Evolutionary conservation across 2,329 filamentous ascomycete genomes (phyloP).

Genomic region (Ophiostoma quercus): DNA sequence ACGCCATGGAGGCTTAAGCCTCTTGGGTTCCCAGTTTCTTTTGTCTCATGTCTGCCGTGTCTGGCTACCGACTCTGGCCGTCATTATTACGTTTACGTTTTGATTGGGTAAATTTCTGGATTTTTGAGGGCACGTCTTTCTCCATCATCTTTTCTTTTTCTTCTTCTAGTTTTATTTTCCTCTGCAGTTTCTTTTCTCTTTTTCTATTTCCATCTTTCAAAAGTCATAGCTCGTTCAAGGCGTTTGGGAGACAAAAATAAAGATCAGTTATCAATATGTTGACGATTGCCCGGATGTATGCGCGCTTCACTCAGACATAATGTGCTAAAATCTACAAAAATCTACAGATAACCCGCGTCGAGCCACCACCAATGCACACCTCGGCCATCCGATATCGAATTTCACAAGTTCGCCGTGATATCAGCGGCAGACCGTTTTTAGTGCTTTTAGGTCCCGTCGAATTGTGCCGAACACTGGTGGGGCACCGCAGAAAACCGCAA

Average conservation of each 20-base stretch:
- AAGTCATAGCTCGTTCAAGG: constrained; percentile 16
- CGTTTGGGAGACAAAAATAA: constrained; percentile 22
- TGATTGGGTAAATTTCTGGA: constrained; percentile 7
- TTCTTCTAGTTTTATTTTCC: background rate
- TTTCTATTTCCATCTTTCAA: constrained; percentile 6
- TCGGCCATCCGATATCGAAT: background rate
- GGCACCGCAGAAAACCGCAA: constrained; percentile 6
- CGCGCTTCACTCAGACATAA: background rate
- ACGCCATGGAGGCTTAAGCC: constrained; percentile 48
- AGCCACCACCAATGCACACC: background rate
- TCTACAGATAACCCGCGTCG: background rate
- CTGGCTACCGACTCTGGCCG: constrained; percentile 13
- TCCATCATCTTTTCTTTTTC: constrained; percentile 2
- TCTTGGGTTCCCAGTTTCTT: background rate
- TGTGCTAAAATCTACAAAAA: background rate
- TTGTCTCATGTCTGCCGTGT: constrained; percentile 6
- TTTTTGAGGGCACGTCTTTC: constrained; percentile 12
- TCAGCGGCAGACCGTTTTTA: background rate
- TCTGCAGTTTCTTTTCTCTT: background rate
- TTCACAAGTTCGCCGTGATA: background rate
- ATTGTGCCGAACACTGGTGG: constrained; percentile 16
- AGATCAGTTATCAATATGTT: background rate
- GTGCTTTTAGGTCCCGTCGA: constrained; percentile 6
- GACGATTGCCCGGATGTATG: background rate
- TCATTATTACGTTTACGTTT: constrained; percentile 15